Percentiles rank a stretch among this genome's conserved stretches.
These are phyloP conservation scores for Chlamydomonas incerta DNA, from an alignment of 139 green algal genomes.

Conservation along the genomic window DNA sequence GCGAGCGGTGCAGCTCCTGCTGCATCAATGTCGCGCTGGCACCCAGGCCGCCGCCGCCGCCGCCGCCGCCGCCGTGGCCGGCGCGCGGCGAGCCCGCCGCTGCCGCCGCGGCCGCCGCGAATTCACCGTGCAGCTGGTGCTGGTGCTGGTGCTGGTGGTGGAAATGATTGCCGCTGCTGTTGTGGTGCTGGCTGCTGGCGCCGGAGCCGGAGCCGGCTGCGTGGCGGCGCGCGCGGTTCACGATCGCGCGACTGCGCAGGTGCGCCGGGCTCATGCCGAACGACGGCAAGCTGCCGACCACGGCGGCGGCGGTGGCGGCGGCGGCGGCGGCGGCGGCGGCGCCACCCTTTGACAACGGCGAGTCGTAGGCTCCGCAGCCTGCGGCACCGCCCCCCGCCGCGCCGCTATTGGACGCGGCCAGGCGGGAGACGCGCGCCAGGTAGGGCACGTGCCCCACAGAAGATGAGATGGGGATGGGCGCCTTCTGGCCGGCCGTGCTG, in stretches of 20 bases:
- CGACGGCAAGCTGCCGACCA: not conserved
- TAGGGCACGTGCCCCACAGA: constrained; percentile 18
- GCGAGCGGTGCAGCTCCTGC: constrained; percentile 3
- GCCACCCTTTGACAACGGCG: not conserved
- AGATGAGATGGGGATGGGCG: not conserved
- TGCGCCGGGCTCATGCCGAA: not conserved
- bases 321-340: not conserved
- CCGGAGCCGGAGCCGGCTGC: not conserved
- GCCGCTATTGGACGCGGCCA: too few relatives aligned
- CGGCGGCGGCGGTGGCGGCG: not conserved
- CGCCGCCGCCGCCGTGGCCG: not conserved
- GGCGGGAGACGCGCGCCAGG: not conserved
- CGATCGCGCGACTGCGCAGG: not conserved
- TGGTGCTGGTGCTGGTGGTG: too few relatives aligned
- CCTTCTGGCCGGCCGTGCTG: too few relatives aligned
- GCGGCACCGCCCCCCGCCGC: too few relatives aligned
- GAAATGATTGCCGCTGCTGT: too few relatives aligned
- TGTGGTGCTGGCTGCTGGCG: not conserved
- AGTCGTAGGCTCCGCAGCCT: too few relatives aligned
- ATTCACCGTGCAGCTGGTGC: too few relatives aligned
- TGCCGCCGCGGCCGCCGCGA: too few relatives aligned
- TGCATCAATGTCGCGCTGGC: constrained; percentile 11
- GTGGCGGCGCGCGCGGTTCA: constrained; percentile 13
- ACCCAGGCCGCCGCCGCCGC: not conserved
- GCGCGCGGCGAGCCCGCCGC: not conserved